Base-by-base conservation (phyloP, 2,329 filamentous ascomycete genomes). In the Byssoonygena ceratinophila region DNA sequence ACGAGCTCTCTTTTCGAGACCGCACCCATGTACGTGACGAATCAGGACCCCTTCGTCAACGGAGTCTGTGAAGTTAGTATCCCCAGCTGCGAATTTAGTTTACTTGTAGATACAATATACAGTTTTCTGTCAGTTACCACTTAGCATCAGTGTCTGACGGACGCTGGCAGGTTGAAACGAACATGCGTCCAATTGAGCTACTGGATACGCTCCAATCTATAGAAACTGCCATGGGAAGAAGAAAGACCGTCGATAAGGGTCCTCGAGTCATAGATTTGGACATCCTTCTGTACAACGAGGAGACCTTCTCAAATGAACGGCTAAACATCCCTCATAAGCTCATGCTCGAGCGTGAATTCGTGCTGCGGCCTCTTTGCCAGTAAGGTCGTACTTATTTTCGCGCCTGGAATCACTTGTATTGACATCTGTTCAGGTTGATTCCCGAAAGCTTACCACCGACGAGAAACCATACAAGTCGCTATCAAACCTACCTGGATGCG, bases 1-100 rank as follows among this genome's bases (percentile, higher is more conserved):
- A 95, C 91, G 0, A 97, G 91, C 67, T 84, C 82, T 56, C 74
- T 98, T 2, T 98, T 92, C 79, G 89, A 97, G 72, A 98, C 91
- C 2, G 82, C 87, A 61, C 88, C 92, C 20, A 98, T 98, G 92
- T 98, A 98, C 68, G 85, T 96, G 58, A 73, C 85, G 57, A 85
- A 96, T 57, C 92, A 98, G 67, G 82, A 83, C 57, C 79, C 80
- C 27, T 98, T 98, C 64, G 73, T 96, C 45, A 98, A 98, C 65
- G 92, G 89, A 18, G 90, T 83, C 53, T 95, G 88, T 67, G 87
- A 94, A 81, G 89, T 94, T 68, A 66, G 81, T 74, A 46, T 51
- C 31, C 51, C 32, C 31, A 16, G 7, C 43, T 32, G 27, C 29
- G 34, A 39, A 25, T 29, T 23, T 52, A 20, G 27, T 52, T 14